Evolutionary conservation across 2,329 filamentous ascomycete genomes (phyloP), one percentile per base, ranked within the genome.

Genomic region (Trichophyton verrucosum): DNA sequence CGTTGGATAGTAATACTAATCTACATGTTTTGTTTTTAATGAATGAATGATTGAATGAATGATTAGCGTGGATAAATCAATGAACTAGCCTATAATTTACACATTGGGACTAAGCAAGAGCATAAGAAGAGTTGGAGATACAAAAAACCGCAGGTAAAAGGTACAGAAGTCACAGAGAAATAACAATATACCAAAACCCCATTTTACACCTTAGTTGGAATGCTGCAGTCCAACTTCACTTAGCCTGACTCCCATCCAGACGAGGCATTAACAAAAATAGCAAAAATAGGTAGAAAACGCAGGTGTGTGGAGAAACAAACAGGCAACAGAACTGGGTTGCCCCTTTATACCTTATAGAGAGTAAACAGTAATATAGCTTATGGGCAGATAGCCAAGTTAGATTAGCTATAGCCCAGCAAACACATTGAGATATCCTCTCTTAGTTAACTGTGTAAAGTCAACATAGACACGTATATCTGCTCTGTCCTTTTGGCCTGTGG

Each of bases 391-490:
- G 9, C 15, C 33, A 11, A 13, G 11, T 13, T 24, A 30, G 13
- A 24, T 53, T 24, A 47, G 11, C 22, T 55, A 55, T 30, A 55
- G n/a, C 15, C 64, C 65, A 33, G 65, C 65, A 38, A 75, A 73
- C 4, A 76, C 72, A 63, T 75, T 76, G 22, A 76, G 64, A 61
- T 76, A 76, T 0, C 74, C 74, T 62, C 74, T 72, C 64, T 72
- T 74, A 0, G 73, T 75, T 42, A 75, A 68, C 58, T 74, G 69
- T 1, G 72, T 74, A 60, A 74, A 76, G 58, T 76, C 73, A 56
- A 75, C 72, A 17, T 72, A 68, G 17, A 71, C 62, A 8, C 71
- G 72, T 17, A 69, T 66, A 1, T 70, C 62, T 61, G 69, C 67
- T 3, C n/a, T 55, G 8, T 58, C 42, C 30, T 61, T 61, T 46